These are phyloP conservation scores for Neurospora sp. DNA, from an alignment of 495 filamentous ascomycete genomes.

Conservation along the genomic window DNA sequence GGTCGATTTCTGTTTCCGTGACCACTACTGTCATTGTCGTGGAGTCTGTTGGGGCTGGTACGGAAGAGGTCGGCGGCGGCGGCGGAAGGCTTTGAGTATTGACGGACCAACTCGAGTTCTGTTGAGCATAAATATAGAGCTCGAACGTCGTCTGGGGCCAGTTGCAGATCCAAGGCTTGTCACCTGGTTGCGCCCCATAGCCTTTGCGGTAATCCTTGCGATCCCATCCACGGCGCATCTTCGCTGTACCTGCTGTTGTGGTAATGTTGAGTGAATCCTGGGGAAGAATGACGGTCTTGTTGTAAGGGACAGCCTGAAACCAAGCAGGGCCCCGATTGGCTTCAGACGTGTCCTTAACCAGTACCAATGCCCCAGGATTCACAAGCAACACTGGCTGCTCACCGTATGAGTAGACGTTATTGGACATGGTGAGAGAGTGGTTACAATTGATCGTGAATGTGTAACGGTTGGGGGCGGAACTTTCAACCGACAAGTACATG, in stretches of 20 bases:
- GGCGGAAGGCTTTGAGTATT: slow-evolving; percentile 3
- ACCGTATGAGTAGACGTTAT: slow-evolving; percentile 52
- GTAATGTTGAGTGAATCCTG: slow-evolving; percentile 36
- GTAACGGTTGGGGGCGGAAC: slow-evolving; percentile 18
- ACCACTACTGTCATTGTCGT: not conserved
- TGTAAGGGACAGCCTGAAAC: slow-evolving; percentile 58
- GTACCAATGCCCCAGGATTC: slow-evolving; percentile 37
- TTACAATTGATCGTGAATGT: slow-evolving; percentile 24
- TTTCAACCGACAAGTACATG: slow-evolving; percentile 21
- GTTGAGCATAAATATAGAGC: slow-evolving; percentile 66
- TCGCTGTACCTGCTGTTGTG: slow-evolving; percentile 3
- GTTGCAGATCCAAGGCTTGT: slow-evolving; percentile 77
- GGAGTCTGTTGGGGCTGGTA: not conserved
- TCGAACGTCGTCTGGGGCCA: slow-evolving; percentile 80
- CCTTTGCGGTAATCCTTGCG: slow-evolving; percentile 34
- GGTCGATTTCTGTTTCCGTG: not conserved
- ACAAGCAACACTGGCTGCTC: slow-evolving; percentile 56
- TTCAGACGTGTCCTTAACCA: slow-evolving; percentile 56
- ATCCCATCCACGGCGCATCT: slow-evolving; percentile 8
- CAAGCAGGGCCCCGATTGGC: slow-evolving; percentile 59
- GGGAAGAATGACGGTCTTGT: slow-evolving; percentile 73
- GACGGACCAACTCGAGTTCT: slow-evolving; percentile 34
- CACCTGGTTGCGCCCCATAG: slow-evolving; percentile 40
- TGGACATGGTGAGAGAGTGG: slow-evolving; percentile 19
- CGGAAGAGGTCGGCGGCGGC: not conserved